Evolutionary conservation across 2,329 filamentous ascomycete genomes (phyloP).

Genomic region (Dryadomyces sulphureus): DNA sequence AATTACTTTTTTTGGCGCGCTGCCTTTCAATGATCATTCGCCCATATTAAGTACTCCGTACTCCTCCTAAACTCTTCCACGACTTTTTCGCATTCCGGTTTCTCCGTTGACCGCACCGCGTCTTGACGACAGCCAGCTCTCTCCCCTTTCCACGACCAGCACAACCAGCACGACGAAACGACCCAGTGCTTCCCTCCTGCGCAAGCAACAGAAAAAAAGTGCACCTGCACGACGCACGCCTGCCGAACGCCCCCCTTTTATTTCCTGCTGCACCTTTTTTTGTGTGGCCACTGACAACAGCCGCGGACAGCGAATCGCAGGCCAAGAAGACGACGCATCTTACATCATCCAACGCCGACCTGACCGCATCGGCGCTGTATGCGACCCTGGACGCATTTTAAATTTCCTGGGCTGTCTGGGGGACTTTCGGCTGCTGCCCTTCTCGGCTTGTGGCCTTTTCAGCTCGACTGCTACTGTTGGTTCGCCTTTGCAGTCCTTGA

Average conservation of each 20-base stretch:
- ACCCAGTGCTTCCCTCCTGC: no score
- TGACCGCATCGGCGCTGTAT: neutral
- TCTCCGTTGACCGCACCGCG: neutral
- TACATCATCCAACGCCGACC: slow-evolving; percentile 1
- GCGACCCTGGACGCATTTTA: no score
- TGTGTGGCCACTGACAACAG: neutral
- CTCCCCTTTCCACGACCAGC: no score
- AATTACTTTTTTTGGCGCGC: neutral
- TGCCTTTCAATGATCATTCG: neutral
- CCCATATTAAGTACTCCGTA: neutral
- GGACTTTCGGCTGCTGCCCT: neutral
- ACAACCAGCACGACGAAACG: no score
- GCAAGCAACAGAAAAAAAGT: neutral
- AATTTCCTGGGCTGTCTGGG: neutral
- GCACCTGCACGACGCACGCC: neutral
- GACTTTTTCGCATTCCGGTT: neutral
- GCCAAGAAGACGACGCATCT: no score
- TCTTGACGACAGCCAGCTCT: no score
- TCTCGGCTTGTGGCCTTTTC: neutral
- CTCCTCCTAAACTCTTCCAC: neutral
- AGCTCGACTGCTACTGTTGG: neutral
- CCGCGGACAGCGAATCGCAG: neutral
- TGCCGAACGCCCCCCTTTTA: neutral
- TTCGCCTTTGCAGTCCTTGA: neutral
- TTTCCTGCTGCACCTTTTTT: neutral